Conservation (phyloP, 2,329 filamentous ascomycete species). For the Cladophialophora psammophila region DNA sequence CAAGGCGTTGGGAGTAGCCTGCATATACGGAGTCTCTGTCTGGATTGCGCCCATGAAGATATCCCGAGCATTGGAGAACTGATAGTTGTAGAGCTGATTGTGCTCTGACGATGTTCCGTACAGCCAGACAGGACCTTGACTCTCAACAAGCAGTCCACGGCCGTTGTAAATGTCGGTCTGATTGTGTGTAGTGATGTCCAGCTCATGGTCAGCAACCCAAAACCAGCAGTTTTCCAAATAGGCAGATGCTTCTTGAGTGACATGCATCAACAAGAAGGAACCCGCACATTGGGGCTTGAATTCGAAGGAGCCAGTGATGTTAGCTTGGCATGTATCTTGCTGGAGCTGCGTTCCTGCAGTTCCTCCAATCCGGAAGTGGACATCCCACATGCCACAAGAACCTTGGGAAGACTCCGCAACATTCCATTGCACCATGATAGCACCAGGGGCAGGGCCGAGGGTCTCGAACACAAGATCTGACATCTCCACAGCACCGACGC, state of each 20-base stretch:
- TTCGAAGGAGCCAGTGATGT: slow-evolving; percentile 64
- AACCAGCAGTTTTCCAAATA: slow-evolving; percentile 92
- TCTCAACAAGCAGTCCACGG: slow-evolving; percentile 82
- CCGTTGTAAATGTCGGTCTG: slow-evolving; percentile 83
- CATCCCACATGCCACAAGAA: slow-evolving; percentile 85
- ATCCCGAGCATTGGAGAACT: slow-evolving; percentile 77
- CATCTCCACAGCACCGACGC: slow-evolving; percentile 83
- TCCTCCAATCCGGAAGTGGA: slow-evolving; percentile 93
- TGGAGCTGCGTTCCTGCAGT: slow-evolving; percentile 83
- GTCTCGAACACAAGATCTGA: slow-evolving; percentile 87
- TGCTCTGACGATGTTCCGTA: slow-evolving; percentile 75
- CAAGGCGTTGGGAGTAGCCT: slow-evolving; percentile 82
- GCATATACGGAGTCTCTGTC: slow-evolving; percentile 81
- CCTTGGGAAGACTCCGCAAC: slow-evolving; percentile 69
- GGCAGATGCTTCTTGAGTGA: slow-evolving; percentile 64
- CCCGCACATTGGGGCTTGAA: slow-evolving; percentile 74
- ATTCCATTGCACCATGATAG: slow-evolving; percentile 93
- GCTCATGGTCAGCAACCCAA: slow-evolving; percentile 90
- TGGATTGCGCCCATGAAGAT: slow-evolving; percentile 86
- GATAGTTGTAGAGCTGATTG: slow-evolving; percentile 76
- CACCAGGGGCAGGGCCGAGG: slow-evolving; percentile 80
- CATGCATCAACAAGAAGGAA: slow-evolving; percentile 70
- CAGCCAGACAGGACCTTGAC: slow-evolving; percentile 78
- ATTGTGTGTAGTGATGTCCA: slow-evolving; percentile 73
- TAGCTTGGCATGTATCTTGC: slow-evolving; percentile 79